Conservation (phyloP, 176 grass and related monocot genomes). For the Avena atlantica region DNA sequence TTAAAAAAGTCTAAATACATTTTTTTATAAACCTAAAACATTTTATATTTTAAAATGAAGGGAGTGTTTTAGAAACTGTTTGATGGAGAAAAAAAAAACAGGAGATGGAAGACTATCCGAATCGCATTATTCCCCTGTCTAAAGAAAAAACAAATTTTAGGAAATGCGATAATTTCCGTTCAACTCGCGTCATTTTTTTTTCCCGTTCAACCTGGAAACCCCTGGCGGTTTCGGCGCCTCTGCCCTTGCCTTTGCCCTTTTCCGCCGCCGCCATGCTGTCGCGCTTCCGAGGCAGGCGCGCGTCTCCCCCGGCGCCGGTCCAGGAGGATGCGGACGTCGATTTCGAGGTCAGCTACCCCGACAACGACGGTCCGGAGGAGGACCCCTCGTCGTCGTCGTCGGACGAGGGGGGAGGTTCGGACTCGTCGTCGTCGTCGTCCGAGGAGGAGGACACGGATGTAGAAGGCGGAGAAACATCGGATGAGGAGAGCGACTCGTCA, state of each 20-base stretch:
- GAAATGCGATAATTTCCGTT: no score
- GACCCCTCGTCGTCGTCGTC: neutral
- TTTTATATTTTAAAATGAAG: no score
- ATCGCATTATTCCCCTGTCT: no score
- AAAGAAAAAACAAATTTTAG: no score
- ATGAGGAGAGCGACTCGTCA: neutral
- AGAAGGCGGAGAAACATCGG: slow-evolving; percentile 12
- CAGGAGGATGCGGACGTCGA: slow-evolving; percentile 17
- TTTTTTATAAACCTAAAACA: no score
- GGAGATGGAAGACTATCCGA: no score
- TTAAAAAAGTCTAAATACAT: no score
- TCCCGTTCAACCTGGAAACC: neutral
- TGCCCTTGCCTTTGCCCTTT: neutral
- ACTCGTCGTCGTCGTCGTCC: neutral
- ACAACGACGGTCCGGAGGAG: neutral
- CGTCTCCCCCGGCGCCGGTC: neutral
- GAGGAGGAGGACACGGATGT: neutral
- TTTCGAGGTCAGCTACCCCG: slow-evolving; percentile 16
- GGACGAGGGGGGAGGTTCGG: neutral
- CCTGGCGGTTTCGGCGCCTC: neutral
- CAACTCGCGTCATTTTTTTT: no score
- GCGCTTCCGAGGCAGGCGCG: neutral
- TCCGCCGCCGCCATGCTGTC: slow-evolving; percentile 14
- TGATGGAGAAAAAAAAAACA: no score
- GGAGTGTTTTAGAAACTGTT: no score